Evolutionary conservation across 2,329 filamentous ascomycete genomes (phyloP), one percentile per base, ranked within the genome.

Genomic region (Lachnum nothofagi): DNA sequence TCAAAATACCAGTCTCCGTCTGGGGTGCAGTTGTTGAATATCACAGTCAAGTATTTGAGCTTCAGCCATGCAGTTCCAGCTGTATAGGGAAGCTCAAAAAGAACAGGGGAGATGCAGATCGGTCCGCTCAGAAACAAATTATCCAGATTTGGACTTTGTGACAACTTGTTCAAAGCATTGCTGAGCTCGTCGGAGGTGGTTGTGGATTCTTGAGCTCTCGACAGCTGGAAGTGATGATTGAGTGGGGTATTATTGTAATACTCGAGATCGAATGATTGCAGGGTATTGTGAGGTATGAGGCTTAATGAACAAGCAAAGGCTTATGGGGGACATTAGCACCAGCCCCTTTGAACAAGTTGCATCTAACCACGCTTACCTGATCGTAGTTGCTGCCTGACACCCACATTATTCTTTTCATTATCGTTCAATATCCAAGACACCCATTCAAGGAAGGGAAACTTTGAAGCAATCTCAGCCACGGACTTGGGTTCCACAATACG

Each of bases 41-140:
- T 37, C 27, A 17, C 40, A 6, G 22, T 35, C 34, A 38, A 49
- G 16, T 12, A 19, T 23, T 20, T 23, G 40, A 49, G 46, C 25
- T 34, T 34, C 10, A 29, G 46, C 46, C 46, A 49, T 23, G 23
- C 10, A 25, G 25, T 31, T 17, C 40, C 25, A 29, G 7, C 6
- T 12, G 25, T 29, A 12, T 6, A 7, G 25, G 25, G 7, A 7
- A 29, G 25, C 23, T 40, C 29, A 27, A 45, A 49, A 14, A 49
- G 46, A 12, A 20, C 40, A n/a, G 41, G 33, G 16, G 46, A 49
- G 17, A 49, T 49, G 40, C n/a, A n/a, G n/a, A 49, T 38, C 22
- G 46, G 40, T 14, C 46, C 46, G 9, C 14, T 20, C 16, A 49
- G 46, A 20, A 31, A 27, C 29, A 49, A 23, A 27, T 17, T 38